phyloP scores from a whole-genome alignment of 805 yeast genomes.

The Cyberlindnera suaveolens region DNA sequence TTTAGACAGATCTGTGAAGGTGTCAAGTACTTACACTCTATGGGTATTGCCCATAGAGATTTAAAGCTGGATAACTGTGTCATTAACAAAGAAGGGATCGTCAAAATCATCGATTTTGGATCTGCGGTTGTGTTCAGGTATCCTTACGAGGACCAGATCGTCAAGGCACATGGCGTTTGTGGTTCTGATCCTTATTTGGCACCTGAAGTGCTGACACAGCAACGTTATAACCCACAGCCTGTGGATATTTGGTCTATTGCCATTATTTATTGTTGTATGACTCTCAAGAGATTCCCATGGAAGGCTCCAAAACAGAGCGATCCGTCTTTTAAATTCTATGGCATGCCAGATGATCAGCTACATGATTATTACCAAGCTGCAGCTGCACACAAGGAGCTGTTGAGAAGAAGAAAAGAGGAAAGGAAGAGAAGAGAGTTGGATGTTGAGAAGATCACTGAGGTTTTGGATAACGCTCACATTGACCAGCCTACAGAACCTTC shows the following conservation, averaged over 20 bases:
- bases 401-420: constrained; percentile 54
- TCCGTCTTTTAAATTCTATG: constrained; percentile 61
- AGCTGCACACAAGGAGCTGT: constrained; percentile 58
- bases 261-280: constrained; percentile 83
- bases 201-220: constrained; percentile 59
- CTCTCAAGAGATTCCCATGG: constrained; percentile 82
- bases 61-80: constrained; percentile 81
- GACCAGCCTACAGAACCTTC: constrained; percentile 1
- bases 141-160: constrained; percentile 57
- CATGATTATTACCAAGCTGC: constrained; percentile 74
- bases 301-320: constrained; percentile 69
- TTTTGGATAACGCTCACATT: constrained; percentile 12
- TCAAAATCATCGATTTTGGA: constrained; percentile 79
- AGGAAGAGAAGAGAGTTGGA: constrained; percentile 12
- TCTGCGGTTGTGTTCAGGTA: constrained; percentile 77
- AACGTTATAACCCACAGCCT: constrained; percentile 61
- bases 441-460: constrained; percentile 7
- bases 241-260: constrained; percentile 85
- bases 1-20: constrained; percentile 70
- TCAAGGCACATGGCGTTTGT: constrained; percentile 67
- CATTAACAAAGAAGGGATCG: constrained; percentile 63
- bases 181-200: constrained; percentile 87
- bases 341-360: constrained; percentile 62
- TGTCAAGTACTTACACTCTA: constrained; percentile 63
- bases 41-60: constrained; percentile 81